Evolutionary conservation across 495 filamentous ascomycete genomes (phyloP).

Genomic region (Aspergillus mulundensis): DNA sequence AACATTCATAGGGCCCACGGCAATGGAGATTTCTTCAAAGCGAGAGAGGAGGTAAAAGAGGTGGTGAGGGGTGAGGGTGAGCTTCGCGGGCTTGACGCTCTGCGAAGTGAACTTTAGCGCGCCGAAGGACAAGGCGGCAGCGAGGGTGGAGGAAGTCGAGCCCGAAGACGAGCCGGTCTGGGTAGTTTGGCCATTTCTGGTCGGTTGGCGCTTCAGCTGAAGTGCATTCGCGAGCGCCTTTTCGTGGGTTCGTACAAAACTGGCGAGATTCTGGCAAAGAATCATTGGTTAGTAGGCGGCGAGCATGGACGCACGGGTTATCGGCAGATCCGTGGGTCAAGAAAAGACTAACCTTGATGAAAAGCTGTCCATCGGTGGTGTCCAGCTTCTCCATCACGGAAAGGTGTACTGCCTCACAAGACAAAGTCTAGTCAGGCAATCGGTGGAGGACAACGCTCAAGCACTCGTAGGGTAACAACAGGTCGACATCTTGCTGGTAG

Average conservation of each 20-base stretch:
- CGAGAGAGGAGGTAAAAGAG: slow-evolving; percentile 92
- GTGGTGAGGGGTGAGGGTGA: slow-evolving; percentile 95
- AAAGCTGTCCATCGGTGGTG: slow-evolving; percentile 83
- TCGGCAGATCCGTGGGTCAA: not conserved
- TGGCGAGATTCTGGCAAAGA: slow-evolving; percentile 71
- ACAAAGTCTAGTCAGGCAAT: slow-evolving; percentile 29
- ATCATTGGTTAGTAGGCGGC: slow-evolving; percentile 9
- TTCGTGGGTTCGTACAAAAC: slow-evolving; percentile 94
- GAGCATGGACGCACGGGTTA: not conserved
- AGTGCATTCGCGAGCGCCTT: slow-evolving; percentile 95
- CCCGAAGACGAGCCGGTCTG: slow-evolving; percentile 44
- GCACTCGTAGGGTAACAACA: slow-evolving; percentile 24
- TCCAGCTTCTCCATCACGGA: slow-evolving; percentile 49
- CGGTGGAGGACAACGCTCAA: slow-evolving; percentile 38
- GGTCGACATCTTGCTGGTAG: slow-evolving; percentile 41
- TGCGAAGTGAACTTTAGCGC: slow-evolving; percentile 79
- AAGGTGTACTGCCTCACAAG: slow-evolving; percentile 23
- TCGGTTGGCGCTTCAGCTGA: slow-evolving; percentile 68
- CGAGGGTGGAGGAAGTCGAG: slow-evolving; percentile 66
- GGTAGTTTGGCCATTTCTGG: slow-evolving; percentile 59
- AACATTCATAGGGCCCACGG: slow-evolving; percentile 93
- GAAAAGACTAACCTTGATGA: slow-evolving; percentile 64
- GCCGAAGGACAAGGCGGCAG: slow-evolving; percentile 80
- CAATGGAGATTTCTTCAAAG: slow-evolving; percentile 86
- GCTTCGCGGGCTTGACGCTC: slow-evolving; percentile 79